phyloP scores from a whole-genome alignment of 768 basidiomycete species.

The Cystobasidium onofrii region DNA sequence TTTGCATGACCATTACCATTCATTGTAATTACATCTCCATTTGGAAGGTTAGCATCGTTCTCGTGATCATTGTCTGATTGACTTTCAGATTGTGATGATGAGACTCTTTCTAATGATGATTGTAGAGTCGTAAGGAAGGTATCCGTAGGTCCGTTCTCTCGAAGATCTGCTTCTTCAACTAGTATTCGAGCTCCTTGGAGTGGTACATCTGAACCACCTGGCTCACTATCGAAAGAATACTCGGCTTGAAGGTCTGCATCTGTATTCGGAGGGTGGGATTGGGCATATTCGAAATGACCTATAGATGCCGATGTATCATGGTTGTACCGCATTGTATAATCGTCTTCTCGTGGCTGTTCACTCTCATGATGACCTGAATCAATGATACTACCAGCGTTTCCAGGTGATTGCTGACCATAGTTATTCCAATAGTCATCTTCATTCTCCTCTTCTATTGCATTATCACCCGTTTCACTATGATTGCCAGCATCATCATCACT shows the following conservation, averaged over 20 bases:
- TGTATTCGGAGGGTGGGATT: neutral
- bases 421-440: conserved; percentile 15
- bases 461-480: neutral
- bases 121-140: neutral
- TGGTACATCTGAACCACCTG: neutral
- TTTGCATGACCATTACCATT: neutral
- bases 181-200: neutral
- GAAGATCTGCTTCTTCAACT: neutral
- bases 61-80: neutral
- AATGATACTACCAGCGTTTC: neutral
- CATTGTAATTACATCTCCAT: too few species aligned
- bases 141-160: neutral
- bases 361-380: neutral
- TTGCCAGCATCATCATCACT: neutral
- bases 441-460: neutral
- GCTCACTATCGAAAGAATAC: neutral
- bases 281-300: neutral
- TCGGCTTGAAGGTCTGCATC: neutral
- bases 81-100: neutral
- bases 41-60: too few species aligned
- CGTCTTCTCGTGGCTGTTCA: neutral
- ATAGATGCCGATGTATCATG: neutral
- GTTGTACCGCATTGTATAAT: neutral
- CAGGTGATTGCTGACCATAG: neutral
- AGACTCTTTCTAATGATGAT: neutral